Evolutionary conservation across 495 filamentous ascomycete genomes (phyloP).

Genomic region (Trichoderma orchidacearum): DNA sequence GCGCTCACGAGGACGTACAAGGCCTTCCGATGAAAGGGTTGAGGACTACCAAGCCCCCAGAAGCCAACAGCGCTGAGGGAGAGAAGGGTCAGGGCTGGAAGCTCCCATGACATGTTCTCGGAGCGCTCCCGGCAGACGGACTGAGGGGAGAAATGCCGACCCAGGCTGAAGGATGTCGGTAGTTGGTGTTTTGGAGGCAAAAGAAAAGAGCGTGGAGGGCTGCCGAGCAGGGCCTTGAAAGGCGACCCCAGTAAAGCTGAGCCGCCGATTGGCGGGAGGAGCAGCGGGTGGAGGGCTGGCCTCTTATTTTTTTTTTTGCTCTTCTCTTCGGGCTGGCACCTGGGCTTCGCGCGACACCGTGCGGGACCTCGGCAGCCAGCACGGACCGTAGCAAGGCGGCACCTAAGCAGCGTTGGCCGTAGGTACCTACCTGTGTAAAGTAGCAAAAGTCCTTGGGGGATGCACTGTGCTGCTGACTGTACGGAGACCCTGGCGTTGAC

Average conservation of each 20-base stretch:
- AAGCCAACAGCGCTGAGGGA: conserved; percentile 1
- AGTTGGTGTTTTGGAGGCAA: neutral
- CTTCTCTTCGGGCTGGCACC: conserved; percentile 3
- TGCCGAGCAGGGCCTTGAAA: neutral
- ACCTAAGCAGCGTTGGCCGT: too few relatives aligned
- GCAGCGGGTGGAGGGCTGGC: neutral
- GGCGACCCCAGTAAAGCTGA: neutral
- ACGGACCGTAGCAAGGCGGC: neutral
- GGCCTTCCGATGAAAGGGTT: neutral
- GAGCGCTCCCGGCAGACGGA: neutral
- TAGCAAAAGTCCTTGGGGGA: too few relatives aligned
- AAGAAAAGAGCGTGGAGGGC: neutral
- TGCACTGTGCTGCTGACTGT: neutral
- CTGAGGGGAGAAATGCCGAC: neutral
- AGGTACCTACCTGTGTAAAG: too few relatives aligned
- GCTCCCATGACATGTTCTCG: conserved; percentile 4
- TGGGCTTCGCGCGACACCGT: neutral
- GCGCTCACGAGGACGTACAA: neutral
- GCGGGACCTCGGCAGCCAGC: neutral
- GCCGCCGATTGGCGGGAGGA: neutral
- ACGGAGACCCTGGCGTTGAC: neutral
- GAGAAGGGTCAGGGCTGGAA: conserved; percentile 1
- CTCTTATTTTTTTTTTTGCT: conserved; percentile 4
- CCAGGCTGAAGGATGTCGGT: neutral
- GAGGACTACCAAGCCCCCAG: conserved; percentile 1